Percentiles rank a stretch among this genome's conserved stretches.
Evolutionary conservation across 169 alveolate genomes (phyloP).

Genomic region (Theileria orientalis): DNA sequence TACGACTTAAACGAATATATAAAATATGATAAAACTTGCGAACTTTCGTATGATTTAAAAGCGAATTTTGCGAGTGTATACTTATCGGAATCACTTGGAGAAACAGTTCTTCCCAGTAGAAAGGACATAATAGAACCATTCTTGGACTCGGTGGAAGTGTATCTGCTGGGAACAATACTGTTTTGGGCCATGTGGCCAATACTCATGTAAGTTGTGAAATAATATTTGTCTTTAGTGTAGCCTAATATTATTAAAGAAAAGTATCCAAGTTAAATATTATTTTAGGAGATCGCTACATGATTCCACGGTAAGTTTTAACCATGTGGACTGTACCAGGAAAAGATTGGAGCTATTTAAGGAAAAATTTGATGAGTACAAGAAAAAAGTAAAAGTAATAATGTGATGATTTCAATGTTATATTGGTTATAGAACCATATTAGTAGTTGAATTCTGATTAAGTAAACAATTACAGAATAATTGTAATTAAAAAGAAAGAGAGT

Average conservation of each 20-base stretch:
- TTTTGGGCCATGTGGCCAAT: slow-evolving; percentile 78
- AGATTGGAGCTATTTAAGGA: slow-evolving; percentile 33
- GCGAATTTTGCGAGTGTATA: slow-evolving; percentile 67
- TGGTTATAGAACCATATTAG: too few species aligned
- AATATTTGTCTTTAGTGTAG: too few species aligned
- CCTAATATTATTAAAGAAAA: too few species aligned
- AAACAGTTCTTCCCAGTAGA: slow-evolving; percentile 20
- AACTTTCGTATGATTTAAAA: slow-evolving; percentile 69
- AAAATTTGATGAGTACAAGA: not conserved
- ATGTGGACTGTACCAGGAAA: slow-evolving; percentile 9
- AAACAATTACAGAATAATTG: not conserved
- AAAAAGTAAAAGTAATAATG: too few species aligned
- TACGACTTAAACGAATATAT: slow-evolving; percentile 60
- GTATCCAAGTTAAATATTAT: too few species aligned
- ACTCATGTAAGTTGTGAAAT: slow-evolving; percentile 48
- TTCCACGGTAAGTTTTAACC: slow-evolving; percentile 45
- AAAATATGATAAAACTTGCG: slow-evolving; percentile 42
- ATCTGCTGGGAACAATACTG: slow-evolving; percentile 67
- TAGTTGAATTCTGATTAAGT: too few species aligned
- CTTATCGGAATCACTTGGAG: slow-evolving; percentile 64
- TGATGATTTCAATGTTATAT: not conserved
- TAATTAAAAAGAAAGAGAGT: slow-evolving; percentile 39
- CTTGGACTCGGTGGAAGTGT: slow-evolving; percentile 66
- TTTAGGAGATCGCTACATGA: slow-evolving; percentile 7
- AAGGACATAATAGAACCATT: slow-evolving; percentile 58